These are phyloP conservation scores for Pseudozyma sp. DNA, from an alignment of 1,284 basidiomycete species.

Conservation along the genomic window DNA sequence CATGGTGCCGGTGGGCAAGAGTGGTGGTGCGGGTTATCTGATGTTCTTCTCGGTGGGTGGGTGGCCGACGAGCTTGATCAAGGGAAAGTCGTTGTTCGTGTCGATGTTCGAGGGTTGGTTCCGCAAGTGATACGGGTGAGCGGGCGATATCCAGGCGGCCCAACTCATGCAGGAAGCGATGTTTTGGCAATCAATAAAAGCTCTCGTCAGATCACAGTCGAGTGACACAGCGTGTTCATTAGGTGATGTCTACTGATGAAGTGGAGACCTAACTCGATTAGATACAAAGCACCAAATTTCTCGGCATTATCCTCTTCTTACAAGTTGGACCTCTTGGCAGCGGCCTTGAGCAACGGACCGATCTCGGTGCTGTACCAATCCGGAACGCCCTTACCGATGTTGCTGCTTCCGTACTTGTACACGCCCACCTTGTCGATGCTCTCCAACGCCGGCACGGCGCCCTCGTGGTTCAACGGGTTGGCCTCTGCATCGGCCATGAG, in stretches of 20 bases:
- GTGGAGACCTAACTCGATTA: no score
- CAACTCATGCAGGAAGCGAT: no score
- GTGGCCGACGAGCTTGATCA: constrained; percentile 35
- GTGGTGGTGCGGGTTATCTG: constrained; percentile 39
- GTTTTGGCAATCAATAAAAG: no score
- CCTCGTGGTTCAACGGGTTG: constrained; percentile 75
- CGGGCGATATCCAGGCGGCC: no score
- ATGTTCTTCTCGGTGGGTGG: constrained; percentile 25
- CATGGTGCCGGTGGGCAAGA: constrained; percentile 42
- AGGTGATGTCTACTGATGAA: no score
- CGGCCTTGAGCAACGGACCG: constrained; percentile 51
- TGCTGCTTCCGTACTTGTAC: constrained; percentile 46
- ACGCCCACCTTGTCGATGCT: constrained; percentile 47
- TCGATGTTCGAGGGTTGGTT: constrained; percentile 28
- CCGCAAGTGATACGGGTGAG: constrained; percentile 11
- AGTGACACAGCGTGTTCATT: no score
- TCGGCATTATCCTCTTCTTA: constrained; percentile 5
- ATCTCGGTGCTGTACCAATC: constrained; percentile 57
- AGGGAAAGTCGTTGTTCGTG: constrained; percentile 46
- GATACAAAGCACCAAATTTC: no score
- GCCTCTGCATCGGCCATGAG: constrained; percentile 76
- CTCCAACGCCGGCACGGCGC: constrained; percentile 20
- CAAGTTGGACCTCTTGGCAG: constrained; percentile 39
- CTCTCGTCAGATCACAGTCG: no score
- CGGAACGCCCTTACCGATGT: constrained; percentile 56